Conservation (phyloP, 2,329 filamentous ascomycete species). For the Verticillium alfalfae region DNA sequence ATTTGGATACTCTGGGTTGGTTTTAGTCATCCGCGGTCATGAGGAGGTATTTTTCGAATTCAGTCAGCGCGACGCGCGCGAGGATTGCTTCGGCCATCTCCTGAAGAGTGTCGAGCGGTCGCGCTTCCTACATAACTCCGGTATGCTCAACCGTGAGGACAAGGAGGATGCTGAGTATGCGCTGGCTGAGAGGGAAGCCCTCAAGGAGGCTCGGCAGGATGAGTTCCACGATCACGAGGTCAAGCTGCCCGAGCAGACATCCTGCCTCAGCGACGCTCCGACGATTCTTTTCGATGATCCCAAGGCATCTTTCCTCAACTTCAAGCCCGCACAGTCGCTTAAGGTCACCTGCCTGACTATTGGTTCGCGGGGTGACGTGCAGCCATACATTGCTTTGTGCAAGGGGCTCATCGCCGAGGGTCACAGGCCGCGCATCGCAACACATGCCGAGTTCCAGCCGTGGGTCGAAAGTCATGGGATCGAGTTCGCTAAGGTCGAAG, state of each 20-base stretch:
- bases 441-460: constrained; percentile 79
- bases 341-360: constrained; percentile 92
- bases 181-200: constrained; percentile 72
- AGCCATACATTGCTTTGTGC: constrained; percentile 94
- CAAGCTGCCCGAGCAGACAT: constrained; percentile 38
- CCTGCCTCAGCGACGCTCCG: constrained; percentile 51
- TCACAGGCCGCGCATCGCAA: constrained; percentile 81
- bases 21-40: constrained; percentile 87
- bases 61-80: constrained; percentile 66
- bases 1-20: constrained; percentile 83
- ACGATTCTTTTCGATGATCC: constrained; percentile 87
- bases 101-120: constrained; percentile 70
- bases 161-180: constrained; percentile 67
- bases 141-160: constrained; percentile 61
- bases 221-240: constrained; percentile 46
- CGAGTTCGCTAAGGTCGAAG: constrained; percentile 81
- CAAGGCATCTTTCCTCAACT: constrained; percentile 80
- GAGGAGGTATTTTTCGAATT: constrained; percentile 98
- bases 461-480: constrained; percentile 95
- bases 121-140: constrained; percentile 65
- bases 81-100: constrained; percentile 83
- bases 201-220: constrained; percentile 66
- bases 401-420: constrained; percentile 86
- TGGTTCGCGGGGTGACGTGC: constrained; percentile 90
- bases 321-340: constrained; percentile 77